These are phyloP conservation scores for Speleostelium caveatum DNA, from an alignment of 78 protist genomes.

Conservation along the genomic window DNA sequence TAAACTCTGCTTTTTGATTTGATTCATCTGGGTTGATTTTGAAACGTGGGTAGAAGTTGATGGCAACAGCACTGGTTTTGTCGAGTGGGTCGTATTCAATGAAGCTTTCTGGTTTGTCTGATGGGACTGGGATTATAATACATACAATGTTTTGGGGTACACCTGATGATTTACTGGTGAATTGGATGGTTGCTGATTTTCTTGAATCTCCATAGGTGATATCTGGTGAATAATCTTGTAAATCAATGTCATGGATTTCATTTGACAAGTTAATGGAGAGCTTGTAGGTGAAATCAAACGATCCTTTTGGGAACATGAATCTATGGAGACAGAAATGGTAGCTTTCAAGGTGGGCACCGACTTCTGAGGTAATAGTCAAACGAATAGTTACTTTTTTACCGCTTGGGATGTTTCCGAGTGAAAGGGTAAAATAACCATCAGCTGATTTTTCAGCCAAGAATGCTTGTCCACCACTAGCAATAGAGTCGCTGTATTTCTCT, in stretches of 20 bases:
- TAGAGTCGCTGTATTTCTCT: slow-evolving; percentile 29
- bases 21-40: slow-evolving; percentile 18
- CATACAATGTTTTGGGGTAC: slow-evolving; percentile 1
- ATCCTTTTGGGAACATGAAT: slow-evolving; percentile 22
- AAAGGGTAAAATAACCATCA: slow-evolving; percentile 20
- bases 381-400: slow-evolving; percentile 17
- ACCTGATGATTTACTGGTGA: background rate
- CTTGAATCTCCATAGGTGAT: background rate
- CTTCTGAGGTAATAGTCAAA: slow-evolving; percentile 19
- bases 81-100: slow-evolving; percentile 4
- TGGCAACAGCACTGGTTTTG: slow-evolving; percentile 28
- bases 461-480: slow-evolving; percentile 66
- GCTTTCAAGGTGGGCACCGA: slow-evolving; percentile 36
- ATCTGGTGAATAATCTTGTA: background rate
- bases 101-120: slow-evolving; percentile 27
- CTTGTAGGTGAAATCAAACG: background rate
- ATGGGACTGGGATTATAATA: background rate
- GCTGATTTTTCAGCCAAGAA: slow-evolving; percentile 47
- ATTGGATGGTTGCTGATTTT: background rate
- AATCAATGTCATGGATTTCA: slow-evolving; percentile 7
- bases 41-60: slow-evolving; percentile 50
- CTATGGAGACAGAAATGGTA: slow-evolving; percentile 39
- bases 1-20: slow-evolving; percentile 56
- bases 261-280: slow-evolving; percentile 8
- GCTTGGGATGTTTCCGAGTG: slow-evolving; percentile 56